These are phyloP conservation scores for Balakata baccata DNA, from an alignment of 345 rosid genomes.

Conservation along the genomic window DNA sequence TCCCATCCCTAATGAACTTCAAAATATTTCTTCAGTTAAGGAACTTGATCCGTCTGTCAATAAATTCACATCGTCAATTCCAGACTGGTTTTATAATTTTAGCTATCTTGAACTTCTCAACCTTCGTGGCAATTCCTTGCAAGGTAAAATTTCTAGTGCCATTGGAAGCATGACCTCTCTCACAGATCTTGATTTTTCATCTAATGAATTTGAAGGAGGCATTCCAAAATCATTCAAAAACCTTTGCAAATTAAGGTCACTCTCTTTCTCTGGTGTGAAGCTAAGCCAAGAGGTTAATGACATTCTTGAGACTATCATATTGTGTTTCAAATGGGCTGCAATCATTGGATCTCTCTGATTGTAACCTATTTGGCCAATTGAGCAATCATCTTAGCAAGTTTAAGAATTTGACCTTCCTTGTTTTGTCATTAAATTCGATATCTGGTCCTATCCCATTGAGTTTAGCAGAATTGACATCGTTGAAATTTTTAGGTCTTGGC, in stretches of 20 bases:
- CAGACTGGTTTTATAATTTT: constrained; percentile 18
- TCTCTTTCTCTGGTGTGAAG: neutral
- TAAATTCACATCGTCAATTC: constrained; percentile 15
- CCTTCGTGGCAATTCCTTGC: neutral
- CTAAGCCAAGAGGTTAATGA: constrained; percentile 5
- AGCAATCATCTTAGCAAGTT: constrained; percentile 12
- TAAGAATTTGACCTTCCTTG: constrained; percentile 1
- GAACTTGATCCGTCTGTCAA: constrained; percentile 1
- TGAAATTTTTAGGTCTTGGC: neutral
- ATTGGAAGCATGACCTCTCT: constrained; percentile 24
- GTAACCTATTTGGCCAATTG: constrained; percentile 17
- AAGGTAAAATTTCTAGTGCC: constrained; percentile 20
- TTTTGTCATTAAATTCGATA: constrained; percentile 13
- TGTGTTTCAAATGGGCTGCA: neutral
- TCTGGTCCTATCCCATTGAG: constrained; percentile 22
- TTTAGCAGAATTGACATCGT: neutral
- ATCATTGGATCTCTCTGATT: neutral
- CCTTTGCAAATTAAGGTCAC: constrained; percentile 17
- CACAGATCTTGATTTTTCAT: constrained; percentile 4
- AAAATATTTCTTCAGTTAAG: neutral
- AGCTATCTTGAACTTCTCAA: neutral
- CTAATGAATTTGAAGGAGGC: constrained; percentile 8
- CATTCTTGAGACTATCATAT: neutral
- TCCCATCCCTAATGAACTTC: neutral
- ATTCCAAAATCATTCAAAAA: constrained; percentile 17